Conservation (phyloP, 768 basidiomycete species). For the Chalciporus piperatus region DNA sequence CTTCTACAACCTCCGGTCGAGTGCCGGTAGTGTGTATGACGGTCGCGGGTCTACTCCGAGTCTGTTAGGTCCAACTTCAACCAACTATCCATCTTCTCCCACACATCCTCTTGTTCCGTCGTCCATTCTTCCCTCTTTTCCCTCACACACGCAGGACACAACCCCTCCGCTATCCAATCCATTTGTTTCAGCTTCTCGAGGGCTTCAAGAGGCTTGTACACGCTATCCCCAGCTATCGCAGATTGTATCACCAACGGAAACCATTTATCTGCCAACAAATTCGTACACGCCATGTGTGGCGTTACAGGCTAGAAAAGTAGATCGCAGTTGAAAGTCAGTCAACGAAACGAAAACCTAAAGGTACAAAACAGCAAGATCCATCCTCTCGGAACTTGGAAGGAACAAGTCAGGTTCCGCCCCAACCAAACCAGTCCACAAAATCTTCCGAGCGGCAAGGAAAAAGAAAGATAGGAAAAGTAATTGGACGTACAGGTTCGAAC, state of each 20-base stretch:
- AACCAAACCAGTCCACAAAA: neutral
- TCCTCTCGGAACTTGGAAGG: neutral
- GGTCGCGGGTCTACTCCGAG: no score
- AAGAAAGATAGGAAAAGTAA: neutral
- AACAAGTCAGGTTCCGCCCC: neutral
- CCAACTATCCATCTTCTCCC: constrained; percentile 64
- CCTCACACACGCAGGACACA: constrained; percentile 55
- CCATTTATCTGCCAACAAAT: constrained; percentile 70
- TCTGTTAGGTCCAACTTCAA: constrained; percentile 25
- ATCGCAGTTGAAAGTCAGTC: no score
- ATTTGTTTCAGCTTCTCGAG: constrained; percentile 56
- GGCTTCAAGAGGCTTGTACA: constrained; percentile 72
- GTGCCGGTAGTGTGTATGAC: no score
- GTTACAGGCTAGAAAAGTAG: constrained; percentile 40
- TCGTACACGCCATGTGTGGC: constrained; percentile 73
- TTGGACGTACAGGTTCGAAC: constrained; percentile 53
- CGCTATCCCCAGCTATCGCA: constrained; percentile 57
- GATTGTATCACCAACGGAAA: constrained; percentile 67
- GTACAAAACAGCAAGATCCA: neutral
- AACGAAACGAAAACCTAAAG: no score
- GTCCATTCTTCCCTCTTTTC: constrained; percentile 69
- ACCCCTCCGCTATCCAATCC: constrained; percentile 56
- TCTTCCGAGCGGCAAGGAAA: neutral
- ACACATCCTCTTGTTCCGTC: constrained; percentile 54
- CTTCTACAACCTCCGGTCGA: neutral